Evolutionary conservation across 1,284 basidiomycete genomes (phyloP).

Genomic region (Fomitopsis betulina): DNA sequence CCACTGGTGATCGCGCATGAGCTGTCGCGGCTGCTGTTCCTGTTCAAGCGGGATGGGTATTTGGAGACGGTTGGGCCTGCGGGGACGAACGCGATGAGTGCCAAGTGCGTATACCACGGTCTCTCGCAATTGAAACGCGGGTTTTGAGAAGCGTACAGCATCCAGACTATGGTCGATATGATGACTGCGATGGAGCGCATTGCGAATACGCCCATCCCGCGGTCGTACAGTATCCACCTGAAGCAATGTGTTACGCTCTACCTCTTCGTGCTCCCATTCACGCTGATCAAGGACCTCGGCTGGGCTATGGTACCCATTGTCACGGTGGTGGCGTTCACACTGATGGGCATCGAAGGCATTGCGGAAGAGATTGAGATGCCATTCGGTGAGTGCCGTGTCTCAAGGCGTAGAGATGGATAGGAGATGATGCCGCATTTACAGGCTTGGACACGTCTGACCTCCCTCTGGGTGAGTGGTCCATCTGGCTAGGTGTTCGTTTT

Average conservation of each 20-base stretch:
- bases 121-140: not conserved
- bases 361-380: conserved; percentile 92
- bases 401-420: not conserved
- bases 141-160: conserved; percentile 32
- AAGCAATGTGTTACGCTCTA: conserved; percentile 92
- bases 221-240: conserved; percentile 81
- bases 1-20: conserved; percentile 85
- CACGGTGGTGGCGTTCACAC: conserved; percentile 80
- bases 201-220: conserved; percentile 78
- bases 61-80: conserved; percentile 84
- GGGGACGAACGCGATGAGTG: conserved; percentile 72
- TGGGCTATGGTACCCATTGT: conserved; percentile 84
- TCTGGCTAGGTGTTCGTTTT: not conserved
- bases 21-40: conserved; percentile 62
- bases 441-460: conserved; percentile 62
- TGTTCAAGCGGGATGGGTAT: conserved; percentile 73
- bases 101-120: conserved; percentile 38
- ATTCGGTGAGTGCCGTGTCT: conserved; percentile 48
- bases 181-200: conserved; percentile 83
- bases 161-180: conserved; percentile 80
- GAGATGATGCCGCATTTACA: conserved; percentile 19
- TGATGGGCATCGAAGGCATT: conserved; percentile 93
- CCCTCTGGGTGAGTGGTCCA: conserved; percentile 52
- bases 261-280: conserved; percentile 82
- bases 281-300: conserved; percentile 71